Percentiles rank a stretch among this genome's conserved stretches.
Conservation (phyloP, 306 rosid genomes). For the Prunus padus region DNA sequence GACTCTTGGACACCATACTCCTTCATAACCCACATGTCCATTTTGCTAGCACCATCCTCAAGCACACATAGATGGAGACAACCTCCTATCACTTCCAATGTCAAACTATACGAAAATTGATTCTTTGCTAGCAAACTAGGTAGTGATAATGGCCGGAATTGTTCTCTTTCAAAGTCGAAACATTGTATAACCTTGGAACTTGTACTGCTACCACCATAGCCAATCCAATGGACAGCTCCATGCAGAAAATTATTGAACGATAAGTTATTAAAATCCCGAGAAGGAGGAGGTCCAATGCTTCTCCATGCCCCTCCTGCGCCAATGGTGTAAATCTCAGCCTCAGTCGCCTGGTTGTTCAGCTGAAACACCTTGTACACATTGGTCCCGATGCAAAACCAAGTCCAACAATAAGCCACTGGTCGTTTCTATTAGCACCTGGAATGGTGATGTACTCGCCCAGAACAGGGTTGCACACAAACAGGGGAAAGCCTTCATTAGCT, state of each 20-base stretch:
- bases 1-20: slow-evolving; percentile 11
- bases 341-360: background rate
- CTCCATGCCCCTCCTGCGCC: slow-evolving; percentile 12
- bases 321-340: slow-evolving; percentile 17
- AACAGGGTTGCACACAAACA: slow-evolving; percentile 15
- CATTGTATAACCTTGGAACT: background rate
- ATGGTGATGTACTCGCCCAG: slow-evolving; percentile 9
- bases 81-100: slow-evolving; percentile 10
- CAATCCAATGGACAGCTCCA: slow-evolving; percentile 23
- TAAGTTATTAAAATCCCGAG: background rate
- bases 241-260: slow-evolving; percentile 1
- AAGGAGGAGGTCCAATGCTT: slow-evolving; percentile 6
- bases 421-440: background rate
- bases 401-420: background rate
- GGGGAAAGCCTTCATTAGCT: background rate
- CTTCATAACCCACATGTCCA: slow-evolving; percentile 25
- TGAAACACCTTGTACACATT: slow-evolving; percentile 20
- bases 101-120: background rate
- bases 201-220: no score
- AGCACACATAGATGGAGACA: slow-evolving; percentile 14
- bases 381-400: background rate
- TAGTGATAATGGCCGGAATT: background rate
- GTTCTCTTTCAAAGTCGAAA: slow-evolving; percentile 8
- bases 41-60: background rate
- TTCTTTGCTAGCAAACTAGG: background rate